phyloP scores from a whole-genome alignment of 2,329 filamentous ascomycete genomes.

The Sporothrix inflata region DNA sequence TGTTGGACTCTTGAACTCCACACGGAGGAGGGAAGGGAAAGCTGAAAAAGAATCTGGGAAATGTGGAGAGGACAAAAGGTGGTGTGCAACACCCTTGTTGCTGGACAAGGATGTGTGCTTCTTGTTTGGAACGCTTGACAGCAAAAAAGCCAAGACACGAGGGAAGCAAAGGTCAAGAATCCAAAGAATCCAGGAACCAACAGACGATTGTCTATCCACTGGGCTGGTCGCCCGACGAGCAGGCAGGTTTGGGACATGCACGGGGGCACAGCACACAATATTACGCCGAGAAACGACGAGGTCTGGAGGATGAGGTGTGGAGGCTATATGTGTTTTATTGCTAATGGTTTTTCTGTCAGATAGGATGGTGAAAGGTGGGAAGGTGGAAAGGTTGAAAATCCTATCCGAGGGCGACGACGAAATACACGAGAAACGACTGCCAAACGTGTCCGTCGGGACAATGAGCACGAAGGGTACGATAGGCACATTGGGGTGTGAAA shows the following conservation, averaged over 20 bases:
- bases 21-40: background rate
- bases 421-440: background rate
- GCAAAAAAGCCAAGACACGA: background rate
- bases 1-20: no score
- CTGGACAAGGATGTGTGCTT: background rate
- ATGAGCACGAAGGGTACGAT: no score
- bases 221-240: background rate
- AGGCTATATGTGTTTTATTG: no score
- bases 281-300: background rate
- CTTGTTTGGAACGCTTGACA: background rate
- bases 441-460: background rate
- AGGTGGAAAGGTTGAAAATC: background rate
- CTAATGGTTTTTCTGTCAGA: no score
- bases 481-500: no score
- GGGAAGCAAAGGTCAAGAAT: background rate
- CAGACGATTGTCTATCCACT: background rate
- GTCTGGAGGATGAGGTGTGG: background rate
- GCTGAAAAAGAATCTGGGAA: background rate
- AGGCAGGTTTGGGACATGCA: no score
- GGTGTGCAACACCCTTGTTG: slow-evolving; percentile 1
- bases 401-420: background rate
- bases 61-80: background rate
- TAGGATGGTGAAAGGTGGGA: no score
- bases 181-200: background rate
- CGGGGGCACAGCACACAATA: no score